phyloP scores from a whole-genome alignment of 2,329 filamentous ascomycete species.

The Byssochlamys sp. region DNA sequence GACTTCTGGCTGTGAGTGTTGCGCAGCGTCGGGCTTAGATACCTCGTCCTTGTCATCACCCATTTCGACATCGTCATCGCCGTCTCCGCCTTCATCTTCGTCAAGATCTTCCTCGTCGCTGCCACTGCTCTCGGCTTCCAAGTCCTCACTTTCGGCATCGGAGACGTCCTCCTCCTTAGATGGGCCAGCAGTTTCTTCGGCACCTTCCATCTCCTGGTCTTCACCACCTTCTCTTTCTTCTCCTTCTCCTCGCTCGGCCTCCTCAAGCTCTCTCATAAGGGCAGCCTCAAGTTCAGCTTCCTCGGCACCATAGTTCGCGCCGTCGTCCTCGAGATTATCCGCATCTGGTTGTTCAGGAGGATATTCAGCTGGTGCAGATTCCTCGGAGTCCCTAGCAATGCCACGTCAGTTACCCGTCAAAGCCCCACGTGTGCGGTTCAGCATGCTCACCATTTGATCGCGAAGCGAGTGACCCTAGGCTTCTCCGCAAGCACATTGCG shows the following conservation, averaged over 20 bases:
- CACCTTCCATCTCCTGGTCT: slow-evolving; percentile 67
- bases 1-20: slow-evolving; percentile 31
- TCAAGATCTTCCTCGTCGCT: slow-evolving; percentile 62
- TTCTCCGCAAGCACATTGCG: slow-evolving; percentile 94
- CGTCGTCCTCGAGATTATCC: slow-evolving; percentile 73
- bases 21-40: slow-evolving; percentile 18
- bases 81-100: slow-evolving; percentile 52
- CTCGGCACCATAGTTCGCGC: slow-evolving; percentile 78
- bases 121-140: slow-evolving; percentile 66
- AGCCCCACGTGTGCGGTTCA: neutral
- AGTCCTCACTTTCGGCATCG: slow-evolving; percentile 68
- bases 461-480: slow-evolving; percentile 91
- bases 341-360: slow-evolving; percentile 96
- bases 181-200: slow-evolving; percentile 44
- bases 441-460: slow-evolving; percentile 80
- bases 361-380: slow-evolving; percentile 87
- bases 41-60: slow-evolving; percentile 40
- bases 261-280: slow-evolving; percentile 43
- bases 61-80: slow-evolving; percentile 50
- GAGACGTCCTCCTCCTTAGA: slow-evolving; percentile 51
- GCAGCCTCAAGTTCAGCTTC: slow-evolving; percentile 66
- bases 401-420: neutral
- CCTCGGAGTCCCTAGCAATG: slow-evolving; percentile 77
- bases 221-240: slow-evolving; percentile 40
- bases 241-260: slow-evolving; percentile 18